phyloP scores from a whole-genome alignment of 108 stramenopile species.

The Bacterosira constricta region DNA sequence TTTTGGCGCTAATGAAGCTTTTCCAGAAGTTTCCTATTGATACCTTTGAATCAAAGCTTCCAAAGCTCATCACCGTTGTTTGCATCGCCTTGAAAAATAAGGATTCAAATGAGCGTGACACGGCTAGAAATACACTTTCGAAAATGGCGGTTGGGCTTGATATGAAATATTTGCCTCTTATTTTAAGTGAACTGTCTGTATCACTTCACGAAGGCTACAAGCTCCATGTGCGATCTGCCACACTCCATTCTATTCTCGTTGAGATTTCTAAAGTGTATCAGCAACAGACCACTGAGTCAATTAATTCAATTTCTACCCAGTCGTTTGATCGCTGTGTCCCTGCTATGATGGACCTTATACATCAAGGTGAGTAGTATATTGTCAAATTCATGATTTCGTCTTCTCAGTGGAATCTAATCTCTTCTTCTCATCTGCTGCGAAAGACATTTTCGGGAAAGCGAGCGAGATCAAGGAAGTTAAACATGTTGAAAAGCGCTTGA shows the following conservation, averaged over 20 bases:
- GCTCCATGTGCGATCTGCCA: constrained; percentile 85
- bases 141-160: constrained; percentile 82
- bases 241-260: constrained; percentile 81
- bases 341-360: constrained; percentile 84
- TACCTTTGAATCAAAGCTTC: constrained; percentile 75
- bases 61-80: constrained; percentile 79
- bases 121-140: constrained; percentile 84
- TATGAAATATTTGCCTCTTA: constrained; percentile 73
- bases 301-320: neutral
- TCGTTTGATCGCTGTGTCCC: constrained; percentile 74
- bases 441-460: constrained; percentile 83
- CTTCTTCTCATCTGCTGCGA: too few relatives aligned
- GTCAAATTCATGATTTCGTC: neutral
- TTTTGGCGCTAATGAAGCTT: constrained; percentile 90
- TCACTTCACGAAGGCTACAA: constrained; percentile 92
- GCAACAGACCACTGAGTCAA: constrained; percentile 6
- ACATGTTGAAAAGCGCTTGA: constrained; percentile 70
- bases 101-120: constrained; percentile 86
- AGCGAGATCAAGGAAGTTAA: constrained; percentile 82
- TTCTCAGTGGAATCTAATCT: neutral
- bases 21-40: constrained; percentile 82
- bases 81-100: constrained; percentile 84
- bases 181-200: constrained; percentile 80
- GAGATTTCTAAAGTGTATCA: constrained; percentile 57
- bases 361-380: constrained; percentile 42